Evolutionary conservation across 2,329 filamentous ascomycete species (phyloP).

Genomic region (Didymella sp.): DNA sequence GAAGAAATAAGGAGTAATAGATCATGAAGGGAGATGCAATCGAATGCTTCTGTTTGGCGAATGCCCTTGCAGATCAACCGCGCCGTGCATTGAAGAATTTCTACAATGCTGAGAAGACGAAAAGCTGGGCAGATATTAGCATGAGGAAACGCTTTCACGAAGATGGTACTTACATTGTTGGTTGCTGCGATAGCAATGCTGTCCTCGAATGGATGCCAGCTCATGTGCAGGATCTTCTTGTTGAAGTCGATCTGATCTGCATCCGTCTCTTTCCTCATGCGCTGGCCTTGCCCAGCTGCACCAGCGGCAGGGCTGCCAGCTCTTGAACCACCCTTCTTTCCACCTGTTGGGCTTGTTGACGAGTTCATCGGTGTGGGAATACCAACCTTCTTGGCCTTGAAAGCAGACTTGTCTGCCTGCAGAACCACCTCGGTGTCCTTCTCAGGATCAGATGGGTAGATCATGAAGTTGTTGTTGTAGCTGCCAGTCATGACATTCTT

Average conservation of each 20-base stretch:
- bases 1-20: slow-evolving; percentile 39
- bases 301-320: slow-evolving; percentile 84
- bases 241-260: slow-evolving; percentile 99
- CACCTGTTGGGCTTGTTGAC: slow-evolving; percentile 72
- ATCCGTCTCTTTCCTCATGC: slow-evolving; percentile 99
- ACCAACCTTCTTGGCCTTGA: slow-evolving; percentile 99
- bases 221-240: slow-evolving; percentile 99
- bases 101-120: slow-evolving; percentile 64
- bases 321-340: slow-evolving; percentile 87
- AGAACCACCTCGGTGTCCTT: slow-evolving; percentile 97
- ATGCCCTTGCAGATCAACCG: slow-evolving; percentile 34
- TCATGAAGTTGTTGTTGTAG: slow-evolving; percentile 99
- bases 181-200: slow-evolving; percentile 99
- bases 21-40: slow-evolving; percentile 38
- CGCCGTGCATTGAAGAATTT: slow-evolving; percentile 30
- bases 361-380: slow-evolving; percentile 96
- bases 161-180: slow-evolving; percentile 82
- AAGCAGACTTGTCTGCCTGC: slow-evolving; percentile 97
- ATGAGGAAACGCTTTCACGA: not conserved
- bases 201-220: slow-evolving; percentile 99
- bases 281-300: slow-evolving; percentile 75
- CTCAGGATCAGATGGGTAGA: slow-evolving; percentile 94
- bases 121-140: slow-evolving; percentile 54
- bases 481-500: slow-evolving; percentile 99
- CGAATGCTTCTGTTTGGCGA: slow-evolving; percentile 39